phyloP scores from a whole-genome alignment of 805 yeast genomes.

The Ogataea methanolica region DNA sequence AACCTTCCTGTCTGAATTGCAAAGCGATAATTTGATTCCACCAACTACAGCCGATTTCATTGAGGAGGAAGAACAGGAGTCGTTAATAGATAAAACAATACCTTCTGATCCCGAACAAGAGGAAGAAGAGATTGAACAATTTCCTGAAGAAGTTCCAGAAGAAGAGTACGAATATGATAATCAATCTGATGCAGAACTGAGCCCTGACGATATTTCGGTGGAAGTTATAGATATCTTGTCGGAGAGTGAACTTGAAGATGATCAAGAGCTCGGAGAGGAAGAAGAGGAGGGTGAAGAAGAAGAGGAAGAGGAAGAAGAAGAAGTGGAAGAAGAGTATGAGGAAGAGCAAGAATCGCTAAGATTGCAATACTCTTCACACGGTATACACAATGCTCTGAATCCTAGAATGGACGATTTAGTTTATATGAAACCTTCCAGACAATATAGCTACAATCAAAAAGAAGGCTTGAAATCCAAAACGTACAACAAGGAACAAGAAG shows the following conservation, averaged over 20 bases:
- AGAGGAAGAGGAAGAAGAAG: conserved; percentile 5
- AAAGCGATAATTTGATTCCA: conserved; percentile 5
- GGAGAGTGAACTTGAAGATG: conserved; percentile 7
- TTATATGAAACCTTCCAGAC: conserved; percentile 1
- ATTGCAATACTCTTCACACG: too few relatives aligned
- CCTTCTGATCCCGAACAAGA: background rate
- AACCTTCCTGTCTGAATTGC: conserved; percentile 10
- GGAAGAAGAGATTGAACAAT: background rate
- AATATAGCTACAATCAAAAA: background rate
- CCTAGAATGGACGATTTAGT: conserved; percentile 2
- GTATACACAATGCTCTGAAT: background rate
- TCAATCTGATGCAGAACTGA: background rate
- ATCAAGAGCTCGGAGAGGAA: background rate
- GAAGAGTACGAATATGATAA: conserved; percentile 2
- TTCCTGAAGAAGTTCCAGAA: conserved; percentile 11
- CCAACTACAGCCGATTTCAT: background rate
- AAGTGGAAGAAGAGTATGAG: conserved; percentile 5
- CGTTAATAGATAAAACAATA: conserved; percentile 12
- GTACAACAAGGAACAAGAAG: conserved; percentile 5
- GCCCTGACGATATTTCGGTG: background rate
- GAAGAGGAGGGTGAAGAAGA: conserved; percentile 2
- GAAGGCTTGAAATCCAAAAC: conserved; percentile 6
- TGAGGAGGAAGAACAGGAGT: conserved; percentile 16
- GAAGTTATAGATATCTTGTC: conserved; percentile 4
- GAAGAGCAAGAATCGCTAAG: background rate